Base-by-base conservation (phyloP, 1,284 basidiomycete species). In the Moniliella sp. region DNA sequence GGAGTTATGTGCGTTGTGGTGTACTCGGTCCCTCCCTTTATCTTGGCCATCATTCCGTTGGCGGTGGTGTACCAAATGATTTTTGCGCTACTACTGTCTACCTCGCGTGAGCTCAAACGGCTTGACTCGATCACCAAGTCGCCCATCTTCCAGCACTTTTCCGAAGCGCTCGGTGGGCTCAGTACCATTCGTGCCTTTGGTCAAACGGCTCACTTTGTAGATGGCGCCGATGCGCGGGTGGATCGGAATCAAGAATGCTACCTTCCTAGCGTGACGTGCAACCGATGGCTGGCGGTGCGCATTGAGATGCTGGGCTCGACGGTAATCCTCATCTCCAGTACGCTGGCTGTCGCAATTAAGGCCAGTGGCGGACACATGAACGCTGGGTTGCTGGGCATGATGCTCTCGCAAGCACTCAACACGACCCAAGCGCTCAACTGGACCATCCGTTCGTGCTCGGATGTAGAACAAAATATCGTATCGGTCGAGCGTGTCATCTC, bases 401-500 rank as follows among this genome's bases (percentile, higher is more conserved):
- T 88, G 32, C 67, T 91, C 49, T 76, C 74, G 1, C 52, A 84
- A 61, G 78, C 79, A 2, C 64, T 91, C 15, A 57, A 78, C 71
- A 64, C 59, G n/a, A 63, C n/a, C 1, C 61, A 64, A 40, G 52
- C 60, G 15, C 51, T 64, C 33, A 62, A 63, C 42, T 88, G 78
- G 80, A 69, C 84, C n/a, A 81, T 88, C 4, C 70, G 81, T 27
- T 75, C 74, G 10, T 78, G 79, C 0, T 80, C 77, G 39, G 84
- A 93, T 49, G 79, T 88, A 9, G 84, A 91, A 61, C 39, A 82
- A 58, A 88, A 86, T 54, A 77, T 91, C 47, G 81, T 86, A 40
- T 82, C 79, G 42, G 62, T 65, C 14, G 65, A 66, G 48, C 63
- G 69, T 32, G 65, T 70, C 2, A 49, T 69, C 21, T 65, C 65